These are phyloP conservation scores for Cladochytrium replicatum DNA, from an alignment of 192 early-diverging fungal species.

Conservation along the genomic window DNA sequence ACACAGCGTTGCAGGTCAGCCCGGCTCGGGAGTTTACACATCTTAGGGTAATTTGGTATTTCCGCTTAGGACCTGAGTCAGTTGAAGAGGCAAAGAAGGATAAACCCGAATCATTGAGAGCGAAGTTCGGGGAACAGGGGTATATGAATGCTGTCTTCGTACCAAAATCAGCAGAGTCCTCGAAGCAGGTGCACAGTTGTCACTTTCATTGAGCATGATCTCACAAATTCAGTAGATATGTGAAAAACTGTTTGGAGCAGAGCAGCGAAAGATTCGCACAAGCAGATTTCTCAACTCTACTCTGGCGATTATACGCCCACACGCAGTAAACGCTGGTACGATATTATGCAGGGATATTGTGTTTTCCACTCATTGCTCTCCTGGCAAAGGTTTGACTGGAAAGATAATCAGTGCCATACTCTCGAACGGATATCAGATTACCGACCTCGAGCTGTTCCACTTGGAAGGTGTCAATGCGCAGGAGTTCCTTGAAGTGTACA, in stretches of 20 bases:
- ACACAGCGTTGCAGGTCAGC: background rate
- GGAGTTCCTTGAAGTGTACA: slow-evolving; percentile 54
- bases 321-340: slow-evolving; percentile 37
- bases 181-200: background rate
- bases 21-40: too few species aligned
- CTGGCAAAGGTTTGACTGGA: slow-evolving; percentile 24
- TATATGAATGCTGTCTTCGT: background rate
- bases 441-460: slow-evolving; percentile 36
- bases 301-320: slow-evolving; percentile 41
- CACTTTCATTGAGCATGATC: too few species aligned
- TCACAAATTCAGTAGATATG: too few species aligned
- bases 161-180: background rate
- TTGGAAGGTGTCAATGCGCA: slow-evolving; percentile 41
- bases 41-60: too few species aligned
- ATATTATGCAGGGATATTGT: background rate
- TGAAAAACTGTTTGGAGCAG: slow-evolving; percentile 10
- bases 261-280: slow-evolving; percentile 16
- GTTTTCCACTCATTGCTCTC: background rate
- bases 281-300: slow-evolving; percentile 35
- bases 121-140: background rate
- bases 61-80: background rate
- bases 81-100: slow-evolving; percentile 2
- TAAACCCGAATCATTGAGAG: background rate
- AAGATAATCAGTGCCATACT: slow-evolving; percentile 30
- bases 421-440: slow-evolving; percentile 30